Base-by-base conservation (phyloP, 306 rosid genomes). In the Pachyrhizus erosus region DNA sequence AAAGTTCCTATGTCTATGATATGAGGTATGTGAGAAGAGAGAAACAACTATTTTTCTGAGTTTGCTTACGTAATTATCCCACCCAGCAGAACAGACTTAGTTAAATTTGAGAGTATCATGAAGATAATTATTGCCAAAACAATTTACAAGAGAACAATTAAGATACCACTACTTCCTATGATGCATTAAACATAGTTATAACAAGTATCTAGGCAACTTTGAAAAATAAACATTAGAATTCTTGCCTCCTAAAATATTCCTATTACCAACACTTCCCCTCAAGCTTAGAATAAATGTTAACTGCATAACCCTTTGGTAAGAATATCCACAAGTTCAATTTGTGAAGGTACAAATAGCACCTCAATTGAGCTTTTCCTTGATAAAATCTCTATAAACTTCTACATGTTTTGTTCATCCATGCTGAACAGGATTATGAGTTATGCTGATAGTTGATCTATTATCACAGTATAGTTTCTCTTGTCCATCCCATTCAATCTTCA, bases 1-100 rank as follows among this genome's bases (percentile, higher is more conserved):
- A 73, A 62, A n/a, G 58, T 66, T 57, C 52, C 51, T 27, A 43
- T 76, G 31, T 58, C 27, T 76, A 40, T 74, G 24, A 21, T 20
- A 8, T 52, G 69, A 17, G 9, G 31, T 52, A 74, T 45, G 17
- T 2, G 5, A 45, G 15, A 42, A 42, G 14, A 10, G 51, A 13
- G 51, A 42, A 42, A 9, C n/a, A 45, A 45, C 17, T 45, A 10
- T 3, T 45, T 37, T 40, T 45, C 51, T 45, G 51, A 12, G 13
- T 45, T 42, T 2, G 51, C n/a, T 3, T 45, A 5, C 13, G 17
- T 45, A 45, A 10, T 3, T 13, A 45, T 45, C 51, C 51, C 51
- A 45, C 17, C 17, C 51, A 45, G 51, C 17, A 45, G n/a, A 13
- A 42, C 0, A 14, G 48, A 42, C 48, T 42, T 42, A 42, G 13